Percentiles rank a stretch among this genome's conserved stretches.
phyloP scores from a whole-genome alignment of 116 monocot species.

The Dioscorea cayenensis region DNA sequence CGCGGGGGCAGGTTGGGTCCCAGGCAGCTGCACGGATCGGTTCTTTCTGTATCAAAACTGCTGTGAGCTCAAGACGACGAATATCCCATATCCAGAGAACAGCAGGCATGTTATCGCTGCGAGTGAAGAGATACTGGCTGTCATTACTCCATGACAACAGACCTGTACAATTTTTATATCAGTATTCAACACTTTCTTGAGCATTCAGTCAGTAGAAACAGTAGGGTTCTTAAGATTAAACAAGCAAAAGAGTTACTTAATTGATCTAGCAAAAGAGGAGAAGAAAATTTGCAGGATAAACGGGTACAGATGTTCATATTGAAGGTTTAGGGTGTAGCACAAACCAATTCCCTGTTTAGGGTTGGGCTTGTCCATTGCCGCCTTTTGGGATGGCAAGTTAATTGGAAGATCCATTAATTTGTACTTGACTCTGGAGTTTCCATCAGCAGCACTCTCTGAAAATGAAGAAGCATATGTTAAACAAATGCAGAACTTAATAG shows the following conservation, averaged over 20 bases:
- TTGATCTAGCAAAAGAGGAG: background rate
- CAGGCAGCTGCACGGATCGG: constrained; percentile 79
- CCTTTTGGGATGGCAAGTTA: constrained; percentile 69
- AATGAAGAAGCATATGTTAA: background rate
- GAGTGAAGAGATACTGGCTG: constrained; percentile 75
- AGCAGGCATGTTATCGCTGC: constrained; percentile 79
- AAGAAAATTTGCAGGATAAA: background rate
- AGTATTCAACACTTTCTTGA: too few relatives aligned
- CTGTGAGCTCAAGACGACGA: constrained; percentile 60
- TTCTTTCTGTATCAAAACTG: constrained; percentile 80
- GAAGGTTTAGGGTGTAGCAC: constrained; percentile 5
- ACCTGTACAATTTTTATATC: constrained; percentile 35
- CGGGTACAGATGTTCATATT: background rate
- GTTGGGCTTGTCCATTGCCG: constrained; percentile 73
- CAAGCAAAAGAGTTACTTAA: background rate
- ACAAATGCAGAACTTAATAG: background rate
- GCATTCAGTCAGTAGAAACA: too few relatives aligned
- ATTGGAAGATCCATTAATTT: constrained; percentile 67
- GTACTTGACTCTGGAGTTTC: constrained; percentile 58
- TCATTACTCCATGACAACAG: constrained; percentile 80
- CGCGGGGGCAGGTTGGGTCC: constrained; percentile 61
- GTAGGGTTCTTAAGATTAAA: background rate
- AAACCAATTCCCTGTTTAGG: constrained; percentile 87
- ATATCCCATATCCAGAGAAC: constrained; percentile 90
- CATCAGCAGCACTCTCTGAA: constrained; percentile 64